phyloP scores from a whole-genome alignment of 768 basidiomycete genomes.

The Dictyophora rubrovolvata region DNA sequence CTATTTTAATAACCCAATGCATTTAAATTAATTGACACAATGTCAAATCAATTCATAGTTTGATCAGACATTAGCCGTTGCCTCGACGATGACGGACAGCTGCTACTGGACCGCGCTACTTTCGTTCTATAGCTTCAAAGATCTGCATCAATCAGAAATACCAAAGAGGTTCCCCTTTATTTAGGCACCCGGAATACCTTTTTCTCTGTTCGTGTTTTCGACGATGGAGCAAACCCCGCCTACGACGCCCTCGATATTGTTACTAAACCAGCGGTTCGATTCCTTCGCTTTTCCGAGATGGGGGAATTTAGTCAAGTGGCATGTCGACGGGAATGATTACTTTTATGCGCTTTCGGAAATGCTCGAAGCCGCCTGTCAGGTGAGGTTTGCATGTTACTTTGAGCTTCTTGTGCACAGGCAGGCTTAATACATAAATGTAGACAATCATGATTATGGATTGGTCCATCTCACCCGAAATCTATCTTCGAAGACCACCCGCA shows the following conservation, averaged over 20 bases:
- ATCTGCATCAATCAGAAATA: no score
- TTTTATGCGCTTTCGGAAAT: slow-evolving; percentile 91
- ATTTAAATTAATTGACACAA: no score
- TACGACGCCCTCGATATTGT: background rate
- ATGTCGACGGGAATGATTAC: slow-evolving; percentile 93
- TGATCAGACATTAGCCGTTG: no score
- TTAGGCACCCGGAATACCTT: background rate
- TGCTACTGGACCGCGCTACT: no score
- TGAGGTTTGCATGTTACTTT: background rate
- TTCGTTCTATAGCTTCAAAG: no score
- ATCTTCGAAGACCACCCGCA: slow-evolving; percentile 86
- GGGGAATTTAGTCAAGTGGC: slow-evolving; percentile 80
- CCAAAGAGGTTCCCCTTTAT: no score
- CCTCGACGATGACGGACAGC: no score
- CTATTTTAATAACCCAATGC: background rate
- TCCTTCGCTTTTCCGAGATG: slow-evolving; percentile 71
- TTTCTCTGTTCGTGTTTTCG: background rate
- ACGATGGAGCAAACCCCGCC: background rate
- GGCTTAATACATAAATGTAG: slow-evolving; percentile 16
- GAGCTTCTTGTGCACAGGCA: background rate
- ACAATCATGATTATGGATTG: slow-evolving; percentile 42
- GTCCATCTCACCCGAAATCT: slow-evolving; percentile 95
- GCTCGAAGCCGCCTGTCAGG: slow-evolving; percentile 50
- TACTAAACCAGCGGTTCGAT: slow-evolving; percentile 64
- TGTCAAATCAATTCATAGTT: no score